Conservation (phyloP, 306 rosid species). For the Rosa chinensis region DNA sequence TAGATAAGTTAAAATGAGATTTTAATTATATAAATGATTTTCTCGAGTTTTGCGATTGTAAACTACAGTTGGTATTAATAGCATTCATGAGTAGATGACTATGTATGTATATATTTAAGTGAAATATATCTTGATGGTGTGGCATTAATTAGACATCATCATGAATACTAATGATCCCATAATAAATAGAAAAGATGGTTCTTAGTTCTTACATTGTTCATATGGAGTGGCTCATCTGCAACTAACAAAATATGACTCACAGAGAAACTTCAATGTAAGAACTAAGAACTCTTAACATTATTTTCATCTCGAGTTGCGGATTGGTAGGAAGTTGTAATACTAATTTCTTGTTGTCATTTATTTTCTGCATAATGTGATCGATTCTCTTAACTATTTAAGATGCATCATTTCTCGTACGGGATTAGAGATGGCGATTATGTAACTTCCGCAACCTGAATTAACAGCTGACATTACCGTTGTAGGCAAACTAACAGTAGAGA, state of each 20-base stretch:
- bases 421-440: no score
- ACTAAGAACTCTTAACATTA: neutral
- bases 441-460: neutral
- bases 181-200: neutral
- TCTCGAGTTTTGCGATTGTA: no score
- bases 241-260: neutral
- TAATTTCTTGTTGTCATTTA: neutral
- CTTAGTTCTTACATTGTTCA: neutral
- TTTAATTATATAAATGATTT: no score
- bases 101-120: no score
- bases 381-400: neutral
- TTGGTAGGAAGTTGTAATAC: neutral
- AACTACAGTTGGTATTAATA: no score
- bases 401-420: neutral
- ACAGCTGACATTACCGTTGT: neutral
- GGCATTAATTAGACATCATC: neutral
- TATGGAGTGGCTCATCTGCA: neutral
- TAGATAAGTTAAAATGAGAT: no score
- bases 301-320: neutral
- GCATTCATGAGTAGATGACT: no score
- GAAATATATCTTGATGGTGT: no score
- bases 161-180: neutral
- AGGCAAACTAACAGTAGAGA: neutral
- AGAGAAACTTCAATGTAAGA: neutral
- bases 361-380: neutral